These are phyloP conservation scores for Venturia asperata DNA, from an alignment of 2,329 filamentous ascomycete genomes.

Conservation along the genomic window DNA sequence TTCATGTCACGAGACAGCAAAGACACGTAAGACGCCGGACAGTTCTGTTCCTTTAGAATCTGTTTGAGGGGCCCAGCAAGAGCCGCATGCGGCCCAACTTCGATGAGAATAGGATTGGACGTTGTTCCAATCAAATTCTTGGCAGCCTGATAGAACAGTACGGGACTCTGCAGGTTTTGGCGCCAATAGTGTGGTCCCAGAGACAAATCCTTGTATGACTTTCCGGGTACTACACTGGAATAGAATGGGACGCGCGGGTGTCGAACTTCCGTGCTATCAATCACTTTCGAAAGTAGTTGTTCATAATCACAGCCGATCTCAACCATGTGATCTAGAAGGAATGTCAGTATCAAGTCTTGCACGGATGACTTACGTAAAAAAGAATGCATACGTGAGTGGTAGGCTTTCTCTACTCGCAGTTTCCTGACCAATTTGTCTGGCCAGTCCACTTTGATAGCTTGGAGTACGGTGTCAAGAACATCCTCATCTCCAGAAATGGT, in stretches of 20 bases:
- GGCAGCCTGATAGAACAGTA: slow-evolving; percentile 4
- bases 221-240: background rate
- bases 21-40: background rate
- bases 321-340: too few species aligned
- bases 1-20: background rate
- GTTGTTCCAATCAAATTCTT: background rate
- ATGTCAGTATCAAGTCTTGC: too few species aligned
- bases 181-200: background rate
- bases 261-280: too few species aligned
- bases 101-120: slow-evolving; percentile 22
- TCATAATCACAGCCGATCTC: too few species aligned
- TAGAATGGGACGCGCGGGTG: background rate
- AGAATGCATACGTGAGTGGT: slow-evolving; percentile 30
- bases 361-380: too few species aligned
- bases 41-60: slow-evolving; percentile 21
- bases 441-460: background rate
- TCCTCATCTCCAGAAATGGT: slow-evolving; percentile 21
- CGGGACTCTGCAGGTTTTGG: background rate
- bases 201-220: too few species aligned
- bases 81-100: slow-evolving; percentile 34
- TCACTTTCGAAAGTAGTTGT: too few species aligned
- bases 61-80: slow-evolving; percentile 29
- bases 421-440: slow-evolving; percentile 11
- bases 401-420: slow-evolving; percentile 26
- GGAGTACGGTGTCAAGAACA: slow-evolving; percentile 17